Percentiles rank a stretch among this genome's conserved stretches.
These are phyloP conservation scores for Debaryomycetaceae sp. DNA, from an alignment of 1,139 yeast genomes.

Conservation along the genomic window DNA sequence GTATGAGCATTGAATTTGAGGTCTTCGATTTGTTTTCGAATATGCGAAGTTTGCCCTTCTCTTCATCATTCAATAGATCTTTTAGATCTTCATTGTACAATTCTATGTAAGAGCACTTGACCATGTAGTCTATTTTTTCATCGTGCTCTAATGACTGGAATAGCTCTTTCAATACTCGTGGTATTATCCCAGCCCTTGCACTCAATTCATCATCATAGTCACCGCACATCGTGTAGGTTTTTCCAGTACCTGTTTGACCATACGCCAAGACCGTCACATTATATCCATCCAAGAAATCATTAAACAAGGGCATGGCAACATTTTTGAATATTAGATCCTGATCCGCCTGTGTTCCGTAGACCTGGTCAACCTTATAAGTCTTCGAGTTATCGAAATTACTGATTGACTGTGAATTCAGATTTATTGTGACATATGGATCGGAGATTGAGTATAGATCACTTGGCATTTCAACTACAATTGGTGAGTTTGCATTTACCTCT, in stretches of 20 bases:
- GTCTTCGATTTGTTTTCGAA: constrained; percentile 38
- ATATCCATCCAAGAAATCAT: constrained; percentile 64
- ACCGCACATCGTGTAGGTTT: constrained; percentile 87
- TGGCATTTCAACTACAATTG: constrained; percentile 66
- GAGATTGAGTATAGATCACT: constrained; percentile 38
- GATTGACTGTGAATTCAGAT: constrained; percentile 19
- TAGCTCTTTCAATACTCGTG: constrained; percentile 55
- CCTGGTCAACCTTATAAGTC: constrained; percentile 68
- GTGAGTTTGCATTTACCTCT: constrained; percentile 68
- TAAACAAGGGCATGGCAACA: constrained; percentile 62
- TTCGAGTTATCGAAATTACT: constrained; percentile 37
- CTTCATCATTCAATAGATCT: constrained; percentile 53
- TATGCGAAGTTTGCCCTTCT: constrained; percentile 43
- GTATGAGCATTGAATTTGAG: constrained; percentile 32
- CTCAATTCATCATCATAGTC: constrained; percentile 21
- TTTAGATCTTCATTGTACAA: constrained; percentile 69
- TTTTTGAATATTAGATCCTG: constrained; percentile 55
- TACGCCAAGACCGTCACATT: constrained; percentile 83
- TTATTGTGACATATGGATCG: constrained; percentile 37
- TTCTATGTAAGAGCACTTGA: constrained; percentile 70
- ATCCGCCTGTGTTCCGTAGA: constrained; percentile 69
- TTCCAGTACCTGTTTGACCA: constrained; percentile 91
- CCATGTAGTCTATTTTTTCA: constrained; percentile 45
- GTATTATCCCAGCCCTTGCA: constrained; percentile 61
- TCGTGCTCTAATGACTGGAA: constrained; percentile 39